phyloP scores from a whole-genome alignment of 305 asterid genomes.

The Fraxinus albicans region DNA sequence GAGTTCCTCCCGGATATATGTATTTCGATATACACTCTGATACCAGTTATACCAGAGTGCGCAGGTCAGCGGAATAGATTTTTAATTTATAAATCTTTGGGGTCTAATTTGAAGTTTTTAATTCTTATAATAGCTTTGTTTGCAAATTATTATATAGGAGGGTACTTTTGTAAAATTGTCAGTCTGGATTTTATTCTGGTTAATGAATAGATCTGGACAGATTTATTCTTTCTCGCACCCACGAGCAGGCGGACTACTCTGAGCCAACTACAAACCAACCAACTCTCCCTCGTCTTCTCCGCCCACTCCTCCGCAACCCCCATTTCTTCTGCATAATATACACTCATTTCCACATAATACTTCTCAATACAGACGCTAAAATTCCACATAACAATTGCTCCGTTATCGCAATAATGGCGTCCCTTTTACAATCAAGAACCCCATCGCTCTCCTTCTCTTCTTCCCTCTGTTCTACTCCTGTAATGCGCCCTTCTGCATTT shows the following conservation, averaged over 20 bases:
- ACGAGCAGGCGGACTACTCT: conserved; percentile 29
- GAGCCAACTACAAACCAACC: conserved; percentile 36
- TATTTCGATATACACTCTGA: no score
- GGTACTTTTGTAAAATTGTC: no score
- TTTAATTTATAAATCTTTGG: no score
- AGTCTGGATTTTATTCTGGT: no score
- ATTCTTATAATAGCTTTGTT: no score
- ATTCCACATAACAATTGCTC: neutral
- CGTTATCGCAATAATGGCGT: conserved; percentile 35
- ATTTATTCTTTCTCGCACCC: neutral
- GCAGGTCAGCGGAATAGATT: no score
- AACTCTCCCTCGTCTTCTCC: conserved; percentile 61
- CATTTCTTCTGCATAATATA: neutral
- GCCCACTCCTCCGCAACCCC: conserved; percentile 12
- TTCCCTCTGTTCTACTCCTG: conserved; percentile 35
- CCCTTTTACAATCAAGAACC: conserved; percentile 29
- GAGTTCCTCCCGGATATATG: no score
- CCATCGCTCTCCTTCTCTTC: conserved; percentile 54
- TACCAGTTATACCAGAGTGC: no score
- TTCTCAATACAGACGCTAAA: neutral
- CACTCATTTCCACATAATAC: neutral
- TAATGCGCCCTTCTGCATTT: conserved; percentile 37
- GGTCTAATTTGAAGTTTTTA: no score
- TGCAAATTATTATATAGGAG: no score
- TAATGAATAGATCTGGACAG: no score